Percentiles rank a stretch among this genome's conserved stretches.
Conservation (phyloP, 2,329 filamentous ascomycete genomes). For the Trichoderma asperellum region DNA sequence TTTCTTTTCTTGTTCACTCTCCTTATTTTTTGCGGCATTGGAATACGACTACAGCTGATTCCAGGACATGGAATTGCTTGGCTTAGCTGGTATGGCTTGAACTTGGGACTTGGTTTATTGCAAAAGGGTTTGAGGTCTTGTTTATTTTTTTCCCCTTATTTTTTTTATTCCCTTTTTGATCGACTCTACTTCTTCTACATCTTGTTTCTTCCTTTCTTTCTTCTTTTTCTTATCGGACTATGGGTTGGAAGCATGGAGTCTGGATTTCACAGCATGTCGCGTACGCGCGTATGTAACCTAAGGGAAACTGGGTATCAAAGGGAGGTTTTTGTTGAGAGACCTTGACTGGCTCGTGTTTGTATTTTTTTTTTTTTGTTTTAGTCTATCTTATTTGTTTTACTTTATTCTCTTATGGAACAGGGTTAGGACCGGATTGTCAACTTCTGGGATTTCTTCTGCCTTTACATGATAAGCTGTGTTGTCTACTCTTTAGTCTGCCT, state of each 20-base stretch:
- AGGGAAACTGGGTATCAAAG: slow-evolving; percentile 20
- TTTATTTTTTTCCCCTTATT: slow-evolving; percentile 17
- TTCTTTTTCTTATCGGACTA: slow-evolving; percentile 19
- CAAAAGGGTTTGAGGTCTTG: slow-evolving; percentile 14
- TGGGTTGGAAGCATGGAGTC: slow-evolving; percentile 36
- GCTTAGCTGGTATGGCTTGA: slow-evolving; percentile 30
- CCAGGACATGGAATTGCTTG: slow-evolving; percentile 25
- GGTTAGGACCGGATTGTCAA: slow-evolving; percentile 3
- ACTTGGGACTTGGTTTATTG: slow-evolving; percentile 14
- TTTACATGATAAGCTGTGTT: not conserved
- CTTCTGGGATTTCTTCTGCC: slow-evolving; percentile 1
- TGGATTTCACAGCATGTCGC: slow-evolving; percentile 33
- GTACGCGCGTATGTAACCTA: slow-evolving; percentile 11
- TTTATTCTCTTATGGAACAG: slow-evolving; percentile 4
- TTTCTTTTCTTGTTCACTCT: not conserved
- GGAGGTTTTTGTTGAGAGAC: slow-evolving; percentile 14
- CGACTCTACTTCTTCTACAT: slow-evolving; percentile 26
- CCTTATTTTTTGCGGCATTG: slow-evolving; percentile 28
- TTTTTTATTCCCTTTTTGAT: not conserved
- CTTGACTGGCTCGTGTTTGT: slow-evolving; percentile 17
- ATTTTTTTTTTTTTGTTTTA: not conserved
- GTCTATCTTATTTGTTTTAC: not conserved
- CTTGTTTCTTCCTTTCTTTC: slow-evolving; percentile 27
- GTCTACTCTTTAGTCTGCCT: not conserved
- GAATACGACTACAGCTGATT: slow-evolving; percentile 28